Evolutionary conservation across 768 basidiomycete species (phyloP), one percentile per base, ranked within the genome.

Genomic region (Naganishia vaughanmartiniae): DNA sequence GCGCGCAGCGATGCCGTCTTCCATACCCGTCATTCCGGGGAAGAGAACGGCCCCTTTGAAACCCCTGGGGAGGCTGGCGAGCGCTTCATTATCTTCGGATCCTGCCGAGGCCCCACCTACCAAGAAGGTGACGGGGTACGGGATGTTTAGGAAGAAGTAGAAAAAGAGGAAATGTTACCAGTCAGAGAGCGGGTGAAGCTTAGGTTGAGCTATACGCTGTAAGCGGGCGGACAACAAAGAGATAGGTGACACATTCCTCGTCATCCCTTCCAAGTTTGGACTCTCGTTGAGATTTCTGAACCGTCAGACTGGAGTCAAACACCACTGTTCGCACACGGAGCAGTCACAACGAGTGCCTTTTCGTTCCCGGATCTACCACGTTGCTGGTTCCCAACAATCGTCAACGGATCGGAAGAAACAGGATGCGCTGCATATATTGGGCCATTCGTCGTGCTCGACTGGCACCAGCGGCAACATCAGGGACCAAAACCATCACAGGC

Each of bases 111-210:
- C 60, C 2, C 60, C 39, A 28, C 42, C 60, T 14, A 26, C 26
- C 24, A 63, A 63, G 26, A 63, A 46, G 42, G 24, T 34, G 15
- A 63, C 60, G 3, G 60, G 60, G 24, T 63, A 63, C n/a, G 60
- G 60, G 28, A 63, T 63, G 60, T 63, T 63, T 34, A 63, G 60
- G 60, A 63, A 63, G 60, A 63, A 63, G 30, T 63, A 42, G 42
- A 11, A 15, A 54, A 24, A n/a, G n/a, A n/a, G n/a, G n/a, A n/a
- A n/a, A n/a, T n/a, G n/a, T n/a, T n/a, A 66, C 65, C 14, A 66
- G 65, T 28, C 53, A 66, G 48, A 46, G 65, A 10, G 48, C 65
- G 33, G 65, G 65, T 12, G 48, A 66, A 34, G 65, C 65, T 53
- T 66, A 48, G 65, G 26, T 42, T 4, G 4, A 26, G 65, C 65